Evolutionary conservation across 768 basidiomycete genomes (phyloP).

Genomic region (Leccinum truebloodii): DNA sequence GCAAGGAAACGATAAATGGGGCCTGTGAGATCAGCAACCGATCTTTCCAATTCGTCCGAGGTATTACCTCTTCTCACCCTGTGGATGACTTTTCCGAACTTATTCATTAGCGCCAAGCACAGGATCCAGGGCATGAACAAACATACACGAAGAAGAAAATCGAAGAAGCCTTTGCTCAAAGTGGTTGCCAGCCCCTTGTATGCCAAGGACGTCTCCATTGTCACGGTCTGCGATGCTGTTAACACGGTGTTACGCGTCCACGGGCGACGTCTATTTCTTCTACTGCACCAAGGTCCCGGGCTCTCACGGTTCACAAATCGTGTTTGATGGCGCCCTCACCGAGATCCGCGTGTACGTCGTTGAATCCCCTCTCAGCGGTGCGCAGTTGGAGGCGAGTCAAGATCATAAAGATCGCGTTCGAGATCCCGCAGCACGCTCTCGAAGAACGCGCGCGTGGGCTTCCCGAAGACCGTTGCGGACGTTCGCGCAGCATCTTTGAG

Average conservation of each 20-base stretch:
- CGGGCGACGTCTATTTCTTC: constrained; percentile 13
- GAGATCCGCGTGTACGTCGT: constrained; percentile 67
- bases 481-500: constrained; percentile 55
- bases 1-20: neutral
- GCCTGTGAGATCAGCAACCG: neutral
- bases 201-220: constrained; percentile 8
- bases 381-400: no score
- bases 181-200: constrained; percentile 6
- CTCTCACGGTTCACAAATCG: neutral
- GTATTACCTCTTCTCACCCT: constrained; percentile 1
- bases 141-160: constrained; percentile 6
- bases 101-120: neutral
- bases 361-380: constrained; percentile 31
- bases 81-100: constrained; percentile 1
- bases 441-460: constrained; percentile 37
- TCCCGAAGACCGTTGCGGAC: constrained; percentile 59
- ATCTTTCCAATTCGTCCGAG: neutral
- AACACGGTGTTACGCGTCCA: constrained; percentile 7
- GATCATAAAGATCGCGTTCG: constrained; percentile 15
- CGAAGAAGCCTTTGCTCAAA: neutral
- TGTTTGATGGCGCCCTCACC: constrained; percentile 56
- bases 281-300: constrained; percentile 3
- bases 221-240: constrained; percentile 10
- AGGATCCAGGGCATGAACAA: constrained; percentile 1
- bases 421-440: constrained; percentile 46